Percentiles rank a stretch among this genome's conserved stretches.
phyloP scores from a whole-genome alignment of 2,329 filamentous ascomycete genomes.

The Paecilomyces dactylethromorphus region DNA sequence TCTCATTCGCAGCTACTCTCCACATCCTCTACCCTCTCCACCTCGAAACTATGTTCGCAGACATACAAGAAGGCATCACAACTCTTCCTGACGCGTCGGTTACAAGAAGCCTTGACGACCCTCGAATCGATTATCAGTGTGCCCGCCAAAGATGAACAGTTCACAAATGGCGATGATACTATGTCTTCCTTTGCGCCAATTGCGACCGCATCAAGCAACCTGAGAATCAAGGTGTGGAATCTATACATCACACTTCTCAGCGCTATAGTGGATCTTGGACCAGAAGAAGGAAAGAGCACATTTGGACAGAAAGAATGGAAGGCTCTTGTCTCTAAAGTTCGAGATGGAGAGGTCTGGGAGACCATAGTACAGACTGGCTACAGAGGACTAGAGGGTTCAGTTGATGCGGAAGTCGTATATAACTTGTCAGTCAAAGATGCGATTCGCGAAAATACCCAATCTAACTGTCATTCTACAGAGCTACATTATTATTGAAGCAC shows the following conservation, averaged over 20 bases:
- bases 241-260: conserved; percentile 92
- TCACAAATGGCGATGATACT: conserved; percentile 42
- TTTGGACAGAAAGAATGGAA: conserved; percentile 87
- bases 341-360: conserved; percentile 90
- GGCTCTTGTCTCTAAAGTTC: conserved; percentile 70
- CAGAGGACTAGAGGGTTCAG: conserved; percentile 77
- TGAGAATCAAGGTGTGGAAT: conserved; percentile 93
- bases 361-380: conserved; percentile 85
- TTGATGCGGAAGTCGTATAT: conserved; percentile 84
- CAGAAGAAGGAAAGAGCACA: conserved; percentile 80
- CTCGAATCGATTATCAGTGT: conserved; percentile 73
- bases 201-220: conserved; percentile 70
- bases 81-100: conserved; percentile 85
- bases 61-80: conserved; percentile 91
- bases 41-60: conserved; percentile 64
- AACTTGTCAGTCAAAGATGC: conserved; percentile 37
- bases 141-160: conserved; percentile 24
- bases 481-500: conserved; percentile 85
- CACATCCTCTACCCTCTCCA: conserved; percentile 53
- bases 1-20: conserved; percentile 52
- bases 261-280: conserved; percentile 78
- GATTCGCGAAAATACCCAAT: conserved; percentile 4
- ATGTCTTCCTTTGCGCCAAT: conserved; percentile 61
- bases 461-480: conserved; percentile 46
- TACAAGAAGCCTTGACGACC: conserved; percentile 82